Evolutionary conservation across 331 rosid genomes (phyloP).

Genomic region (Spiraea crenata): DNA sequence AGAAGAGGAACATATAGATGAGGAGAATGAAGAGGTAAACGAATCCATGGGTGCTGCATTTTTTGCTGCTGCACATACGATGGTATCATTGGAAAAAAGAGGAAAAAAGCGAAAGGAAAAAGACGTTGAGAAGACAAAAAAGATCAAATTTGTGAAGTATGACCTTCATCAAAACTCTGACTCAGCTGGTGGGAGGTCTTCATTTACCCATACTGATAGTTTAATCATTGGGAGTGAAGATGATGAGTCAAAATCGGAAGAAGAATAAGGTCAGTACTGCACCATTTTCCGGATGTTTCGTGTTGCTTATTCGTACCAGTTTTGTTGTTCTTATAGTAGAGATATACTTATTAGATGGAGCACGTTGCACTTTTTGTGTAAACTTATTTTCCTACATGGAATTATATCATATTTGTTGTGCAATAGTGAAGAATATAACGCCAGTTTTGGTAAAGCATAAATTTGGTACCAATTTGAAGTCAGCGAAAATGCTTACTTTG

Average conservation of each 20-base stretch:
- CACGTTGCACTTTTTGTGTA: too few species aligned
- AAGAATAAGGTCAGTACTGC: not conserved
- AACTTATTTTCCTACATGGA: too few species aligned
- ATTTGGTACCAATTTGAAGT: not conserved
- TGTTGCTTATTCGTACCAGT: not conserved
- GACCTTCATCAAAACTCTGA: conserved; percentile 30
- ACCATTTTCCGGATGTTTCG: not conserved
- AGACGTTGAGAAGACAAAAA: conserved; percentile 30
- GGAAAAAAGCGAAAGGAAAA: conserved; percentile 50
- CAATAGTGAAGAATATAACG: not conserved
- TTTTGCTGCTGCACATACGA: conserved; percentile 51
- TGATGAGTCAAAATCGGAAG: conserved; percentile 44
- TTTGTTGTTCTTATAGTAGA: not conserved
- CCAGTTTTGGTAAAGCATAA: not conserved
- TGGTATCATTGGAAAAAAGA: conserved; percentile 35
- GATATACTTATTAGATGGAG: not conserved
- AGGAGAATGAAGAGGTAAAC: conserved; percentile 34
- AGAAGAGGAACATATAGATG: conserved; percentile 29
- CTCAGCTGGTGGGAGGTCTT: conserved; percentile 26
- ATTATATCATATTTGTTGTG: not conserved
- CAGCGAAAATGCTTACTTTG: not conserved
- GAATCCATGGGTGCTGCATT: conserved; percentile 46
- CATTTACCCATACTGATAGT: conserved; percentile 29
- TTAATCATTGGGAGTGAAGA: conserved; percentile 53
- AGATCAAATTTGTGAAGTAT: conserved; percentile 53